Percentiles rank a stretch among this genome's conserved stretches.
Conservation (phyloP, 164 flowering plant genomes). For the Protea cynaroides region DNA sequence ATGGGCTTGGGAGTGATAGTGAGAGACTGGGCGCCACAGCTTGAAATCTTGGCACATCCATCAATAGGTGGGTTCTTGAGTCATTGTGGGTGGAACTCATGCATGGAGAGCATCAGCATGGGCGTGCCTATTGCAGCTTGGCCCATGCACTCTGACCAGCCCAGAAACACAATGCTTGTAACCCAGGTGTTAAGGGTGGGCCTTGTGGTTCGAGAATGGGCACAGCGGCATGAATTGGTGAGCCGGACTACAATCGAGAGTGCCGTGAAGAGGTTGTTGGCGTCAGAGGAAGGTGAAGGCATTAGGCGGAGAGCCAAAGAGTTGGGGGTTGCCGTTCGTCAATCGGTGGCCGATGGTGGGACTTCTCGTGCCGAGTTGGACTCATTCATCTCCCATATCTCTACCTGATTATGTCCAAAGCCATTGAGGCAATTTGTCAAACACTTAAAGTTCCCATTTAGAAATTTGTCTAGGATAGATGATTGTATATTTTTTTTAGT, state of each 20-base stretch:
- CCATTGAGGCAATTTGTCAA: too few species aligned
- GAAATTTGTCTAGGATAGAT: too few species aligned
- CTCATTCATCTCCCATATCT: slow-evolving; percentile 45
- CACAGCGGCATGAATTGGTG: slow-evolving; percentile 22
- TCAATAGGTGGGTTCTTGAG: slow-evolving; percentile 51
- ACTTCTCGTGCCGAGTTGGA: slow-evolving; percentile 36
- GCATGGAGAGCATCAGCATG: slow-evolving; percentile 44
- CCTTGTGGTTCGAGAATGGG: slow-evolving; percentile 40
- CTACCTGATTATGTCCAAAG: slow-evolving; percentile 8
- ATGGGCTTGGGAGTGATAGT: slow-evolving; percentile 36
- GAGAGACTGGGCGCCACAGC: slow-evolving; percentile 54
- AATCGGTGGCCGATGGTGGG: slow-evolving; percentile 33
- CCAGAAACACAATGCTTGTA: slow-evolving; percentile 40
- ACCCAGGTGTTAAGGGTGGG: slow-evolving; percentile 41
- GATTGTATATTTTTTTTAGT: too few species aligned
- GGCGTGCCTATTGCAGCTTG: slow-evolving; percentile 62
- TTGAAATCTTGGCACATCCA: slow-evolving; percentile 37
- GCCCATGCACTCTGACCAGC: slow-evolving; percentile 87
- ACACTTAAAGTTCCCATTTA: too few species aligned
- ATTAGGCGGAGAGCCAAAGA: slow-evolving; percentile 43
- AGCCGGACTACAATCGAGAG: slow-evolving; percentile 13
- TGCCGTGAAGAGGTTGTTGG: slow-evolving; percentile 41
- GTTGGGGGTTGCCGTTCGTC: slow-evolving; percentile 24
- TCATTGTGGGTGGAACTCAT: slow-evolving; percentile 64
- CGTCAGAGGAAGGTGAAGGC: slow-evolving; percentile 37